phyloP scores from a whole-genome alignment of 192 early-diverging fungal species.

The Ambispora gerdemannii region DNA sequence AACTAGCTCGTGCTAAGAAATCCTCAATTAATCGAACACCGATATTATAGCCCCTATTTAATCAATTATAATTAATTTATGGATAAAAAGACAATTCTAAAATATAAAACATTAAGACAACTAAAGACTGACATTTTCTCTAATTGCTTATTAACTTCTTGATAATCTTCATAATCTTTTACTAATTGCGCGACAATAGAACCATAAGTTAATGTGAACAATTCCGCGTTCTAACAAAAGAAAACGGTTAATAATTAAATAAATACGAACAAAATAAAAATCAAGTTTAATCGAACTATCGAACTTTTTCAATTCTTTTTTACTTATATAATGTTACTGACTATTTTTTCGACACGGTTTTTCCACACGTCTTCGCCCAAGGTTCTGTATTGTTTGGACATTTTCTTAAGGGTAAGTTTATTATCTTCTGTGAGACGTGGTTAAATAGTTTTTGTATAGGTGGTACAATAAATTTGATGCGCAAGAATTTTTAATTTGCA shows the following conservation, averaged over 20 bases:
- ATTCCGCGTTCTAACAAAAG: constrained; percentile 71
- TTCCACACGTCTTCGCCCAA: constrained; percentile 97
- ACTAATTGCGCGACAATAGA: constrained; percentile 93
- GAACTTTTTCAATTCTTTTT: too few species aligned
- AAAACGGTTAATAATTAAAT: background rate
- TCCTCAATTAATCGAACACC: constrained; percentile 94
- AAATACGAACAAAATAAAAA: constrained; percentile 8
- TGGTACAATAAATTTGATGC: too few species aligned
- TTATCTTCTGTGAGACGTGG: too few species aligned
- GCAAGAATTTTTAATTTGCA: too few species aligned
- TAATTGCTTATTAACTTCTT: constrained; percentile 91
- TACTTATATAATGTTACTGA: constrained; percentile 38
- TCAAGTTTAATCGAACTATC: constrained; percentile 23
- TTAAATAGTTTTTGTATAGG: too few species aligned
- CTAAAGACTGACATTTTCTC: constrained; percentile 84
- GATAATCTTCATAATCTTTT: constrained; percentile 91
- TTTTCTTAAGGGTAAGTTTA: too few species aligned
- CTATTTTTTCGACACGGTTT: constrained; percentile 91
- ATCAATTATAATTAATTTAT: too few species aligned
- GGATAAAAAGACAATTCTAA: too few species aligned
- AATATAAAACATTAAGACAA: too few species aligned
- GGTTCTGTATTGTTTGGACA: constrained; percentile 68
- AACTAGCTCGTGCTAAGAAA: constrained; percentile 77
- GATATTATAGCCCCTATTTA: constrained; percentile 99
- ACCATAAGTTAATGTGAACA: constrained; percentile 97